phyloP scores from a whole-genome alignment of 306 rosid genomes.

The Acacia confusa region DNA sequence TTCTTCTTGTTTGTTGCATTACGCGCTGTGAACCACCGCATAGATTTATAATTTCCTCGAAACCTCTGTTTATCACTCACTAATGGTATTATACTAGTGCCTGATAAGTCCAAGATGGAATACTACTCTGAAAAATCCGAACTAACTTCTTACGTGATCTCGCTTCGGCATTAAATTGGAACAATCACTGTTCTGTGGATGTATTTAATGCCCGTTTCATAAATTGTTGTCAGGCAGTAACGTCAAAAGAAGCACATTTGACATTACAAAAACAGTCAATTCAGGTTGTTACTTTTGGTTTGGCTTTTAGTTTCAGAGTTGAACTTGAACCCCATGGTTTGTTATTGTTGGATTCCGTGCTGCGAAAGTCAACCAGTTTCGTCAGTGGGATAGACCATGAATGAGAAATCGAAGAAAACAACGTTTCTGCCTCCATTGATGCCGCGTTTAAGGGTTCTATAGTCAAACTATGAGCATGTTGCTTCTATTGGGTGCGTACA shows the following conservation, averaged over 20 bases:
- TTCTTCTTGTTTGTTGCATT: slow-evolving; percentile 38
- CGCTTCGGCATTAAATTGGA: not conserved
- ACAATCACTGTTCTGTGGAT: not conserved
- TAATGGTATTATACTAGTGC: not conserved
- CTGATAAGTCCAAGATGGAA: not conserved
- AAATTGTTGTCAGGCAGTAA: not conserved
- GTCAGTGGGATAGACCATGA: not conserved
- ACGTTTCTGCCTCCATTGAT: not conserved
- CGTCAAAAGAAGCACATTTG: not conserved
- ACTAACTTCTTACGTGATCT: not conserved
- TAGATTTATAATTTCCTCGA: slow-evolving; percentile 30
- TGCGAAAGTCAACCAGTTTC: not conserved
- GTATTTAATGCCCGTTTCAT: not conserved
- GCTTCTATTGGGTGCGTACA: not conserved
- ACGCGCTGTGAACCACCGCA: slow-evolving; percentile 27
- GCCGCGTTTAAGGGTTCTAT: slow-evolving; percentile 35
- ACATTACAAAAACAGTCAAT: not conserved
- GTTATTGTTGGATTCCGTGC: not conserved
- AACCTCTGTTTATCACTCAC: not conserved
- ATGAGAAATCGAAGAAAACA: not conserved
- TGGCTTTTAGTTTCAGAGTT: not conserved
- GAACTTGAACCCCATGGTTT: not conserved
- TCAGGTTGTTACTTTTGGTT: not conserved
- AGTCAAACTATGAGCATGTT: slow-evolving; percentile 17
- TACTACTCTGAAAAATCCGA: not conserved